Evolutionary conservation across 2,329 filamentous ascomycete genomes (phyloP).

Genomic region (Conoideocrella luteorostrata): DNA sequence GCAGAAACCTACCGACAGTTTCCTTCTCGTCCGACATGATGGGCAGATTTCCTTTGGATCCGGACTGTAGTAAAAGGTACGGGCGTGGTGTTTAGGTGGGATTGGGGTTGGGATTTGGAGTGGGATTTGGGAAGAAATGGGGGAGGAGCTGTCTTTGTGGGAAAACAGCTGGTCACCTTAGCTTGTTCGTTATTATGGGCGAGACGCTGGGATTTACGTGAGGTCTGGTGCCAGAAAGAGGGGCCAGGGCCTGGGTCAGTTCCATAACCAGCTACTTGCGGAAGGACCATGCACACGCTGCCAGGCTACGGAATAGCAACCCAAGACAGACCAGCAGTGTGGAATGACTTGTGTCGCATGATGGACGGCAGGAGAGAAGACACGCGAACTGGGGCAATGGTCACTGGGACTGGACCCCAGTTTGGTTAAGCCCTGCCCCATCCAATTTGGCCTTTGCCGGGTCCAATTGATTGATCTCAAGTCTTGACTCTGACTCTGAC

Average conservation of each 20-base stretch:
- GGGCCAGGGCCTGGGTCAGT: neutral
- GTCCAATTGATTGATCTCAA: too few species aligned
- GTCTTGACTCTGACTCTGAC: too few species aligned
- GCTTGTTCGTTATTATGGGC: too few species aligned
- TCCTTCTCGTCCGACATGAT: constrained; percentile 42
- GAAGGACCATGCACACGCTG: too few species aligned
- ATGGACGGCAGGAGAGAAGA: too few species aligned
- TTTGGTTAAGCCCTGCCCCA: too few species aligned
- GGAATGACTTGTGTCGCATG: too few species aligned
- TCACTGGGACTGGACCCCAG: neutral
- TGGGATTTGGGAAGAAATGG: constrained; percentile 5
- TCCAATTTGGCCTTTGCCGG: too few species aligned
- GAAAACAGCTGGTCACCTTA: constrained; percentile 2
- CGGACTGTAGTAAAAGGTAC: neutral
- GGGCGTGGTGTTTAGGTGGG: constrained; percentile 1
- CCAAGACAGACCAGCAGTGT: too few species aligned
- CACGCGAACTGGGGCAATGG: neutral
- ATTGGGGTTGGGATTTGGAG: too few species aligned
- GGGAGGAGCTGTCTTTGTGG: constrained; percentile 8
- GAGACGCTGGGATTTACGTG: neutral
- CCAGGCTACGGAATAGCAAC: too few species aligned
- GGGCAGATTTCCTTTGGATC: constrained; percentile 15
- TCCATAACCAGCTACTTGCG: too few species aligned
- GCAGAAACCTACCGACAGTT: constrained; percentile 33
- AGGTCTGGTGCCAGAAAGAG: constrained; percentile 3